Percentiles rank a stretch among this genome's conserved stretches.
Conservation (phyloP, 768 basidiomycete genomes). For the Hygrophorus pudorinus region DNA sequence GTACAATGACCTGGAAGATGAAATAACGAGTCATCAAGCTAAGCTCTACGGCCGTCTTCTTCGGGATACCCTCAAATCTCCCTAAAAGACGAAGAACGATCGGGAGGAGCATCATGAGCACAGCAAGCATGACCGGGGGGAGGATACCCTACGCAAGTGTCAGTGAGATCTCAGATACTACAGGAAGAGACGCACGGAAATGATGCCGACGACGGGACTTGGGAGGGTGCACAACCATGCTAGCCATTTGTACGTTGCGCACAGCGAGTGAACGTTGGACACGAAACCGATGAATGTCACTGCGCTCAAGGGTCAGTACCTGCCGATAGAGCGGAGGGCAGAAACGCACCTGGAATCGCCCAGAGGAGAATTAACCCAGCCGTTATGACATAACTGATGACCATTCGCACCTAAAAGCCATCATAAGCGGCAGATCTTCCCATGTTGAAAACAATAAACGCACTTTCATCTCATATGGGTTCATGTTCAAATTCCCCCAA, state of each 20-base stretch:
- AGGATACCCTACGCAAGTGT: slow-evolving; percentile 54
- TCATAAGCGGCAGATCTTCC: background rate
- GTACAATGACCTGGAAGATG: slow-evolving; percentile 82
- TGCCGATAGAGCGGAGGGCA: background rate
- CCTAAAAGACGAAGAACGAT: slow-evolving; percentile 75
- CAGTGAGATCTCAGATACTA: background rate
- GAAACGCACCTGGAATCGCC: slow-evolving; percentile 64
- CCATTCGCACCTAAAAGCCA: slow-evolving; percentile 32
- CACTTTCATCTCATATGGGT: slow-evolving; percentile 76
- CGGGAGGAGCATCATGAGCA: slow-evolving; percentile 83
- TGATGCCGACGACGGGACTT: slow-evolving; percentile 59
- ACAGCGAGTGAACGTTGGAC: slow-evolving; percentile 71
- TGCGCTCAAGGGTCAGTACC: slow-evolving; percentile 10
- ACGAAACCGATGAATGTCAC: slow-evolving; percentile 80
- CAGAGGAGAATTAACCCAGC: slow-evolving; percentile 77
- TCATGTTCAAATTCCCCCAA: slow-evolving; percentile 83
- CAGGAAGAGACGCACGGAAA: slow-evolving; percentile 28
- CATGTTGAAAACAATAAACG: background rate
- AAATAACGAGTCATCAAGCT: slow-evolving; percentile 90
- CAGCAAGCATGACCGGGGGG: slow-evolving; percentile 77
- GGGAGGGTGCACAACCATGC: slow-evolving; percentile 78
- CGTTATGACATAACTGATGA: slow-evolving; percentile 66
- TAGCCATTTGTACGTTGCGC: slow-evolving; percentile 56
- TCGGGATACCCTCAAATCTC: slow-evolving; percentile 84
- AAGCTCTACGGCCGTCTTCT: slow-evolving; percentile 73